Percentiles rank a stretch among this genome's conserved stretches.
Evolutionary conservation across 164 flowering plant species (phyloP).

Genomic region (Warburgia ugandensis): DNA sequence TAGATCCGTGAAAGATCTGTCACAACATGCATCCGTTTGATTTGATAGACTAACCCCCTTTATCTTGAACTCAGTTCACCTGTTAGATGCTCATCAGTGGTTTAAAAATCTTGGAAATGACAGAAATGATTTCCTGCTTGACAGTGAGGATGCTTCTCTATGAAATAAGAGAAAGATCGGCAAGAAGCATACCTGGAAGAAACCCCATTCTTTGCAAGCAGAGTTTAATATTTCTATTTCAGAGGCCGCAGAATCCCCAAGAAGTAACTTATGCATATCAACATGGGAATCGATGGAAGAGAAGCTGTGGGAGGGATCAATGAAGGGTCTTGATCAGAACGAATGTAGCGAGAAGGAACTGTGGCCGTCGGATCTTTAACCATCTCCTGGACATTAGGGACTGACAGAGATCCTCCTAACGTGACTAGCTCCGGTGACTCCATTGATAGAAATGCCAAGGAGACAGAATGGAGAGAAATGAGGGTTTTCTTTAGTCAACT

Average conservation of each 20-base stretch:
- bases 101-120: too few relatives aligned
- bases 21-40: too few relatives aligned
- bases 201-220: conserved; percentile 40
- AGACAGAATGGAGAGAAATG: background rate
- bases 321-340: conserved; percentile 16
- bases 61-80: background rate
- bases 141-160: too few relatives aligned
- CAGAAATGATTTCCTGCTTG: too few relatives aligned
- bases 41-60: too few relatives aligned
- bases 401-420: conserved; percentile 36
- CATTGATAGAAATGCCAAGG: background rate
- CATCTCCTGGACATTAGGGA: conserved; percentile 45
- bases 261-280: conserved; percentile 22
- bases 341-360: conserved; percentile 35
- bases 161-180: background rate
- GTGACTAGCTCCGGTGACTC: conserved; percentile 9
- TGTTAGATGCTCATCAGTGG: too few relatives aligned
- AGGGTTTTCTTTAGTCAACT: background rate
- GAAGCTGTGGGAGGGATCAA: background rate
- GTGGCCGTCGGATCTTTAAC: conserved; percentile 20
- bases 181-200: conserved; percentile 27
- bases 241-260: conserved; percentile 8
- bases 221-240: conserved; percentile 33
- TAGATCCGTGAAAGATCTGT: too few relatives aligned
- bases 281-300: conserved; percentile 22